phyloP scores from a whole-genome alignment of 179 eudicot species.

The Spinacia oleracea region DNA sequence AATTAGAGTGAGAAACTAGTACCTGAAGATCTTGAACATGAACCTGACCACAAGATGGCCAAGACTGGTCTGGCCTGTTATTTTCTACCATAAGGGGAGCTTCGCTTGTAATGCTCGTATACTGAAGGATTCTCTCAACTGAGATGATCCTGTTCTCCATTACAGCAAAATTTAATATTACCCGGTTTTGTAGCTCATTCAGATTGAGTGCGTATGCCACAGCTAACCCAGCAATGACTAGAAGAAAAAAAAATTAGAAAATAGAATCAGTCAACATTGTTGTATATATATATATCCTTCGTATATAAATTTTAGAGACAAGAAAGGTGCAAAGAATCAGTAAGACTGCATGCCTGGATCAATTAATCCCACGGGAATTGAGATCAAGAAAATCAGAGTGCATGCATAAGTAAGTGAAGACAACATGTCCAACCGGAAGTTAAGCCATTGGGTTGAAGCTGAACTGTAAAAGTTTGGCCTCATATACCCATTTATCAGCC shows the following conservation, averaged over 20 bases:
- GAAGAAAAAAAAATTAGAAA: background rate
- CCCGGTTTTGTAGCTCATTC: background rate
- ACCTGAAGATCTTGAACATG: slow-evolving; percentile 60
- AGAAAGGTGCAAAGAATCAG: background rate
- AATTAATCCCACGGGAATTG: slow-evolving; percentile 11
- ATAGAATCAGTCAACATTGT: background rate
- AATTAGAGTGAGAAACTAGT: no score
- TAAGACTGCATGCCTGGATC: background rate
- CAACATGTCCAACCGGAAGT: slow-evolving; percentile 18
- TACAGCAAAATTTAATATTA: background rate
- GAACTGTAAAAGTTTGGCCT: slow-evolving; percentile 16
- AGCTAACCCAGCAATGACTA: slow-evolving; percentile 1
- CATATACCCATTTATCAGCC: slow-evolving; percentile 7
- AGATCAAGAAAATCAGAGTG: slow-evolving; percentile 12
- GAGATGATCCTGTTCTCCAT: slow-evolving; percentile 8
- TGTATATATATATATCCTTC: no score
- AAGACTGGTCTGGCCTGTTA: slow-evolving; percentile 28
- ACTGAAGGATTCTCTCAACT: slow-evolving; percentile 13
- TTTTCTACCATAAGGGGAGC: background rate
- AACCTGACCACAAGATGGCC: slow-evolving; percentile 45
- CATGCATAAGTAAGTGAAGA: slow-evolving; percentile 18
- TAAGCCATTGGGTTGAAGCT: slow-evolving; percentile 22
- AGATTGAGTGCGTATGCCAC: background rate
- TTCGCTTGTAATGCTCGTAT: background rate
- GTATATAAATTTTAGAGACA: background rate